Conservation (phyloP, 306 rosid genomes). For the Dryas drummondii region DNA sequence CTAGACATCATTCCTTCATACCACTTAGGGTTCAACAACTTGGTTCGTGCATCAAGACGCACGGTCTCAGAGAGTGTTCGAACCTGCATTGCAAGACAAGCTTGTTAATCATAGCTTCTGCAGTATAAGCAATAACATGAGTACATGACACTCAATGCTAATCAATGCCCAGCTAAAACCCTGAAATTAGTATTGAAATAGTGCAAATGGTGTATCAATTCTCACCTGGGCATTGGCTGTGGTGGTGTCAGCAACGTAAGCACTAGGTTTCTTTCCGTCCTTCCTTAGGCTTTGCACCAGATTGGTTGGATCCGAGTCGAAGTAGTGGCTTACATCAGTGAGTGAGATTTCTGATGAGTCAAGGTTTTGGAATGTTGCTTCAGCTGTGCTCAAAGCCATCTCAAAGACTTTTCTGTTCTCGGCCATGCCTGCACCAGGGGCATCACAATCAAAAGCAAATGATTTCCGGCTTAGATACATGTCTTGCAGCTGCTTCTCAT, state of each 20-base stretch:
- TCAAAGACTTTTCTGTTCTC: slow-evolving; percentile 91
- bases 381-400: slow-evolving; percentile 99
- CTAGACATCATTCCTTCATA: slow-evolving; percentile 94
- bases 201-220: slow-evolving; percentile 1
- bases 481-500: slow-evolving; percentile 99
- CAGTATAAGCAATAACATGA: not conserved
- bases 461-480: slow-evolving; percentile 97
- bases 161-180: not conserved
- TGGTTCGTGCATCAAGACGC: slow-evolving; percentile 95
- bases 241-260: slow-evolving; percentile 97
- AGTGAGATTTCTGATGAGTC: slow-evolving; percentile 98
- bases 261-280: slow-evolving; percentile 96
- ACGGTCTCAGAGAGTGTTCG: slow-evolving; percentile 95
- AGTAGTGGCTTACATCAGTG: slow-evolving; percentile 98
- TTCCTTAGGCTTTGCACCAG: slow-evolving; percentile 92
- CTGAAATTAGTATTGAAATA: not conserved
- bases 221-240: slow-evolving; percentile 97
- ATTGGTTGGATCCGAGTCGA: slow-evolving; percentile 95
- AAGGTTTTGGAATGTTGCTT: slow-evolving; percentile 97
- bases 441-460: slow-evolving; percentile 85
- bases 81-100: slow-evolving; percentile 51
- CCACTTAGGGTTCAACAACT: slow-evolving; percentile 96
- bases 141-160: not conserved
- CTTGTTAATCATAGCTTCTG: slow-evolving; percentile 13
- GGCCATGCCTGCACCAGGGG: slow-evolving; percentile 93